These are phyloP conservation scores for Aureobasidium sp. DNA, from an alignment of 2,329 filamentous ascomycete genomes.

Conservation along the genomic window DNA sequence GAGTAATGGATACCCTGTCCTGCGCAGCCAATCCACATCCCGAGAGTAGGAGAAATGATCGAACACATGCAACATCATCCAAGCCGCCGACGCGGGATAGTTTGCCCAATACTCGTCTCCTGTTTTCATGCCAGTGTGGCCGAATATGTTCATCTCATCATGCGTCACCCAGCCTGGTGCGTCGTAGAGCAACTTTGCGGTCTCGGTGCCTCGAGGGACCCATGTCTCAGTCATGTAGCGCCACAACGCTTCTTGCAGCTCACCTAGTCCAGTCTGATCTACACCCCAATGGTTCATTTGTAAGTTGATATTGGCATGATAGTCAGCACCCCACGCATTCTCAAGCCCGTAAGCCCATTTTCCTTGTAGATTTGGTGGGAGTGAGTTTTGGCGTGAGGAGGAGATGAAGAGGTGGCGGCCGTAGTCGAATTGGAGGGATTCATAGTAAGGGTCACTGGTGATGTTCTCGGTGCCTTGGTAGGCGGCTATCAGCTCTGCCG, in stretches of 20 bases:
- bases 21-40: constrained; percentile 37
- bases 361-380: constrained; percentile 50
- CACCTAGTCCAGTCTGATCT: constrained; percentile 43
- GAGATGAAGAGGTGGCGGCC: constrained; percentile 47
- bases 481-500: constrained; percentile 24
- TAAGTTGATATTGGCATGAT: constrained; percentile 51
- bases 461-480: constrained; percentile 27
- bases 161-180: constrained; percentile 49
- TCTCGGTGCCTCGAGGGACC: constrained; percentile 45
- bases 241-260: constrained; percentile 40
- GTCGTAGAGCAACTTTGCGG: constrained; percentile 45
- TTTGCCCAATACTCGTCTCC: constrained; percentile 33
- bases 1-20: constrained; percentile 44
- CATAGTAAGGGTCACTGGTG: constrained; percentile 43
- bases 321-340: constrained; percentile 46
- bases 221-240: constrained; percentile 46
- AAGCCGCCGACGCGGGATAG: constrained; percentile 43
- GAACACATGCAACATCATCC: constrained; percentile 53
- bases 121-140: constrained; percentile 44
- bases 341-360: constrained; percentile 42
- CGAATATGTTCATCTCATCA: constrained; percentile 51
- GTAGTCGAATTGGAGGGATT: constrained; percentile 46
- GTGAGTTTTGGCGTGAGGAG: constrained; percentile 41
- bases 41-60: constrained; percentile 48
- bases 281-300: constrained; percentile 55